These are phyloP conservation scores for Mastigamoeba balamuthi DNA, from an alignment of 78 protist species.

Conservation along the genomic window DNA sequence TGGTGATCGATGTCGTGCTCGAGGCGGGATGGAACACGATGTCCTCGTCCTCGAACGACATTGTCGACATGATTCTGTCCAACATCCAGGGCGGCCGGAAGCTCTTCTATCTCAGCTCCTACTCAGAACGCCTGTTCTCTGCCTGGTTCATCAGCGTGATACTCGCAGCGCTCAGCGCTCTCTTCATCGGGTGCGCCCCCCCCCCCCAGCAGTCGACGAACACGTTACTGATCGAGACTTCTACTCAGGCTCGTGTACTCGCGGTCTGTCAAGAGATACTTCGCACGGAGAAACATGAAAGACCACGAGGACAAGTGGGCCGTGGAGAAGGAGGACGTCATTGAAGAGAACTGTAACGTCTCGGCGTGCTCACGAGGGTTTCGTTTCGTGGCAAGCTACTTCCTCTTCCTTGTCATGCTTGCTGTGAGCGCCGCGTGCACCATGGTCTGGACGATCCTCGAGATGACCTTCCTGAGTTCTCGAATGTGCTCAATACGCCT, in stretches of 20 bases:
- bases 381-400: conserved; percentile 7
- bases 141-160: background rate
- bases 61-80: too few species aligned
- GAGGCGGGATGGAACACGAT: too few species aligned
- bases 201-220: background rate
- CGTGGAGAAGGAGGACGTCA: background rate
- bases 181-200: background rate
- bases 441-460: background rate
- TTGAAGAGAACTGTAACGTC: too few species aligned
- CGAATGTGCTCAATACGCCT: background rate
- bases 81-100: background rate
- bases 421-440: background rate
- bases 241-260: background rate
- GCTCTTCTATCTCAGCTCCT: background rate
- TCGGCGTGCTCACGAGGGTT: background rate
- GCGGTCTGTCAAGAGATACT: background rate
- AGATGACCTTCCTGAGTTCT: background rate
- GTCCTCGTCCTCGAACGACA: too few species aligned
- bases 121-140: background rate
- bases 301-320: background rate
- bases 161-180: background rate
- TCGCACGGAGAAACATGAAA: background rate
- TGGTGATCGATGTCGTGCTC: background rate
- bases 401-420: conserved; percentile 12
- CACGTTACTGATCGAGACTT: background rate